These are phyloP conservation scores for Podaxis carcinomalis DNA, from an alignment of 768 basidiomycete genomes.

Conservation along the genomic window DNA sequence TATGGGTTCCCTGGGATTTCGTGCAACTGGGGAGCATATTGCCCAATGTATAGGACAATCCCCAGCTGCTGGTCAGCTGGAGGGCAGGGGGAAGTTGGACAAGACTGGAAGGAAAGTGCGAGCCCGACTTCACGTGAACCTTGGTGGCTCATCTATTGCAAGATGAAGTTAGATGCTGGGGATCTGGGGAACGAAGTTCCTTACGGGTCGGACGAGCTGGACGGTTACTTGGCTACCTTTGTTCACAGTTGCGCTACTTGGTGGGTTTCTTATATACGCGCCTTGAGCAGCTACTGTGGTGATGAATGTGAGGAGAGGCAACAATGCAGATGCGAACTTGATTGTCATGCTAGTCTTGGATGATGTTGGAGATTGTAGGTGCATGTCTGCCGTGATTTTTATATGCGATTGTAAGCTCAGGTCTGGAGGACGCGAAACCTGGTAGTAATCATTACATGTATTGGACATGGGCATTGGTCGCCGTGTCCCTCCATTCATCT, in stretches of 20 bases:
- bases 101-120: constrained; percentile 26
- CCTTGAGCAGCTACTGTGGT: constrained; percentile 35
- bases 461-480: too few species aligned
- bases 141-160: constrained; percentile 21
- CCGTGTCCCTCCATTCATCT: neutral
- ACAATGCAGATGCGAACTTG: constrained; percentile 19
- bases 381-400: neutral
- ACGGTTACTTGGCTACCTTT: constrained; percentile 37
- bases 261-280: constrained; percentile 36
- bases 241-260: constrained; percentile 25
- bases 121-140: constrained; percentile 24
- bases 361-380: neutral
- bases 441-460: neutral
- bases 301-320: constrained; percentile 27
- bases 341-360: constrained; percentile 3
- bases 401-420: neutral
- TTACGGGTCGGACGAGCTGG: constrained; percentile 44
- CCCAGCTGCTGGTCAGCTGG: constrained; percentile 24
- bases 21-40: constrained; percentile 22
- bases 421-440: neutral
- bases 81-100: constrained; percentile 19
- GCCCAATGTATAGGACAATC: constrained; percentile 29
- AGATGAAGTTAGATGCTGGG: constrained; percentile 26
- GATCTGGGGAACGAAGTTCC: constrained; percentile 14
- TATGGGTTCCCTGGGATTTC: constrained; percentile 16